Conservation (phyloP, 495 filamentous ascomycete species). For the Halenospora varia region DNA sequence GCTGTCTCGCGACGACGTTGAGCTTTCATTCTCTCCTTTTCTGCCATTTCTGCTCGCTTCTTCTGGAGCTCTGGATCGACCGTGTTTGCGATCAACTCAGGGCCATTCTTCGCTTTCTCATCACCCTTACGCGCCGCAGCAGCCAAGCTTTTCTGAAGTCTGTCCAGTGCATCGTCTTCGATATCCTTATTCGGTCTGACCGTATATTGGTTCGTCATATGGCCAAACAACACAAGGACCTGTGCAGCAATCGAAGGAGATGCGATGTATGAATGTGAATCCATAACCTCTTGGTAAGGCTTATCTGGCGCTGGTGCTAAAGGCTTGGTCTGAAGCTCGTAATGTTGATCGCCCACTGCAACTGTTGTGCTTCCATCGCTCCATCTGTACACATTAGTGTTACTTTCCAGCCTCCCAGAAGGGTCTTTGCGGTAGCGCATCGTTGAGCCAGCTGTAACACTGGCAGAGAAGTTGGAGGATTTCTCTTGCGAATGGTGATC, state of each 20-base stretch:
- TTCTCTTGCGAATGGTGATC: constrained; percentile 36
- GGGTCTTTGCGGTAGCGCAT: constrained; percentile 25
- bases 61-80: constrained; percentile 80
- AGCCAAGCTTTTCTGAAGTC: constrained; percentile 66
- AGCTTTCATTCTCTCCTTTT: constrained; percentile 64
- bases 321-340: constrained; percentile 68
- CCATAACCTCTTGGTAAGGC: constrained; percentile 62
- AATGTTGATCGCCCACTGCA: constrained; percentile 68
- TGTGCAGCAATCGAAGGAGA: constrained; percentile 66
- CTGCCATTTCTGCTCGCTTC: constrained; percentile 67
- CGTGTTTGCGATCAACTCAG: constrained; percentile 51
- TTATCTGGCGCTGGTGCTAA: constrained; percentile 61
- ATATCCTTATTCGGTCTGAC: constrained; percentile 65
- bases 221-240: constrained; percentile 71
- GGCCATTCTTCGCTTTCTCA: constrained; percentile 42
- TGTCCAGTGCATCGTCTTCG: constrained; percentile 73
- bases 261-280: constrained; percentile 80
- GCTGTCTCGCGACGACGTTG: constrained; percentile 66
- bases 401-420: constrained; percentile 24
- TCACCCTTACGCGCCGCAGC: constrained; percentile 44
- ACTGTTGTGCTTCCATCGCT: constrained; percentile 50
- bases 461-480: constrained; percentile 44
- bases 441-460: constrained; percentile 59
- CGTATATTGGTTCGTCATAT: constrained; percentile 72
- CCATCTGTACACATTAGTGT: constrained; percentile 26